These are phyloP conservation scores for Tetrapyrgos nigripes DNA, from an alignment of 1,284 basidiomycete species.

Conservation along the genomic window DNA sequence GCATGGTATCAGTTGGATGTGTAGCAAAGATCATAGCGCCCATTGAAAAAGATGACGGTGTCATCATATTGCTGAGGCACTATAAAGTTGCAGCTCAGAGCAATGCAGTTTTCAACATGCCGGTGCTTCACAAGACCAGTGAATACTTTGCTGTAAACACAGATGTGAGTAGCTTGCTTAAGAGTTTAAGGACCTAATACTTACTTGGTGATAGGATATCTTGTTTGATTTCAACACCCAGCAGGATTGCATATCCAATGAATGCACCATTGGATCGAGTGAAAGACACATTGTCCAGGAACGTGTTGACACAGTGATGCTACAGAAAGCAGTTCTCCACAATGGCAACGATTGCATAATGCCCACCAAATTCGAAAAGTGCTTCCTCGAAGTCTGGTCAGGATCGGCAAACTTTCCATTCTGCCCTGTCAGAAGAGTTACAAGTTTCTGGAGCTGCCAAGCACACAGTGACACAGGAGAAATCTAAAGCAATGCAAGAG, in stretches of 20 bases:
- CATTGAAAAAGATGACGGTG: not conserved
- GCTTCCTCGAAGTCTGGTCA: constrained; percentile 48
- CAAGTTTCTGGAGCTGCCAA: not conserved
- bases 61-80: not conserved
- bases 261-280: constrained; percentile 2
- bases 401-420: constrained; percentile 2
- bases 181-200: not conserved
- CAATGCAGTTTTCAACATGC: not conserved
- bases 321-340: constrained; percentile 13
- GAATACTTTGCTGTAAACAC: not conserved
- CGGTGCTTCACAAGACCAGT: not conserved
- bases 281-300: not conserved
- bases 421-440: not conserved
- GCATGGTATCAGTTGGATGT: not conserved
- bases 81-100: not conserved
- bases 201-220: not conserved
- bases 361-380: constrained; percentile 20
- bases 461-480: constrained; percentile 3
- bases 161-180: not conserved
- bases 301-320: not conserved
- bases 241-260: constrained; percentile 25
- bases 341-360: constrained; percentile 22
- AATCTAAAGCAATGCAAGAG: constrained; percentile 7
- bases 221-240: constrained; percentile 24
- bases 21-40: not conserved